Evolutionary conservation across 495 filamentous ascomycete species (phyloP), one percentile per base, ranked within the genome.

Genomic region (Daldinia grandis): DNA sequence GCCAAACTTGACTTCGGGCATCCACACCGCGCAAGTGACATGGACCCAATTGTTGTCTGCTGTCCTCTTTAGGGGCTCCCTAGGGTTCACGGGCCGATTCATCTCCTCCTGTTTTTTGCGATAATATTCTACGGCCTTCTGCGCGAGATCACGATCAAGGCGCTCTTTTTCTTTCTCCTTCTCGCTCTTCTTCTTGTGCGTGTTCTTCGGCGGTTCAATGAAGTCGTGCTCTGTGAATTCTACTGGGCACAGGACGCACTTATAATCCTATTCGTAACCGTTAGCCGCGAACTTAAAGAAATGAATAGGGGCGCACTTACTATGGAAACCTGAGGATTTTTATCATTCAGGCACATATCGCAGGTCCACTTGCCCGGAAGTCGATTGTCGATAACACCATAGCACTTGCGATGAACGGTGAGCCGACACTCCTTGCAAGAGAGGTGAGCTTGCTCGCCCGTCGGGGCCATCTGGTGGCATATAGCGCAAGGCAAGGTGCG

Each of bases 11-110:
- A 97, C 89, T 74, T 98, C 95, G 0, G 93, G 92, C 9, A 90
- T 92, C 89, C 91, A 98, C 31, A 98, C 82, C 4, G 95, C 93
- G 73, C 95, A 99, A 44, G 89, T 87, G 28, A 98, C 93, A 75
- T 99, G 95, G n/a, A 97, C 92, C 95, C 95, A 99, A 73, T 98
- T 98, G 79, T 98, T 98, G 63, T 93, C 91, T 8, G 90, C 88
- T 0, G 95, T 99, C 30, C 92, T 86, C 82, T 99, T 99, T 58
- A 99, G 80, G 3, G 95, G 90, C 72, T 98, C 95, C 17, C 96
- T 92, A 28, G 95, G 95, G 72, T 91, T 87, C 24, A 90, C 79
- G 4, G 96, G 94, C 37, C 93, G 91, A 64, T 91, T 92, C 74
- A 87, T 83, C 27, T 93, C 90, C 73, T 92, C 88, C 77, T 99